Evolutionary conservation across 225 moss, liverwort and hornwort genomes (phyloP).

Genomic region (Polytrichum formosum): DNA sequence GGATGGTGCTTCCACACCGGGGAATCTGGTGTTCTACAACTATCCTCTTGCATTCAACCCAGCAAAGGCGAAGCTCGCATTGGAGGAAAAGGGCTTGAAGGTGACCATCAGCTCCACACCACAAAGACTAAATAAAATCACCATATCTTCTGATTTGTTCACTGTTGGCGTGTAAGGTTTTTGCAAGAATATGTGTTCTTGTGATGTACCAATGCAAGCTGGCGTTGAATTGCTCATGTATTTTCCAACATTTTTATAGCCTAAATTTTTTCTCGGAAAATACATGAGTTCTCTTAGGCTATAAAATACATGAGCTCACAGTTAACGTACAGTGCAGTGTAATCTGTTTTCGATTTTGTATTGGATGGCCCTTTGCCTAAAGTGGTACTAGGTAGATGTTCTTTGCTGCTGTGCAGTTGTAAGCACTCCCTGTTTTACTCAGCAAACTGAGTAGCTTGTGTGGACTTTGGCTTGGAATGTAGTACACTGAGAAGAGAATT

Average conservation of each 20-base stretch:
- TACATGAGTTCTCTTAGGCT: no score
- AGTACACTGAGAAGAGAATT: slow-evolving; percentile 80
- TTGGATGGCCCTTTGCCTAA: neutral
- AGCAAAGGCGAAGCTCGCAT: slow-evolving; percentile 43
- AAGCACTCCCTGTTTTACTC: neutral
- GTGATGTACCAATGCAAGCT: neutral
- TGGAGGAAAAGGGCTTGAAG: slow-evolving; percentile 50
- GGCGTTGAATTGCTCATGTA: neutral
- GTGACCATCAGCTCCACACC: slow-evolving; percentile 3
- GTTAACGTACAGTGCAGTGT: neutral
- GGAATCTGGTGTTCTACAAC: slow-evolving; percentile 40
- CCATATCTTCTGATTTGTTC: no score
- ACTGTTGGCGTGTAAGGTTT: no score
- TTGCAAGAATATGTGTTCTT: neutral
- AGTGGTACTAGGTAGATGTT: neutral
- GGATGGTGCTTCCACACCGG: slow-evolving; percentile 25
- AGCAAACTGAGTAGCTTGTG: neutral
- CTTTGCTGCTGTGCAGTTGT: neutral
- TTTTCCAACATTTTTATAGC: no score
- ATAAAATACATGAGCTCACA: neutral
- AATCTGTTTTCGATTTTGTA: neutral
- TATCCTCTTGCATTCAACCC: slow-evolving; percentile 51
- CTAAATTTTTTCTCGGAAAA: no score
- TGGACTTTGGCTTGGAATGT: slow-evolving; percentile 1
- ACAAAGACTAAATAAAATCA: no score